Conservation (phyloP, 805 yeast genomes). For the Hanseniaspora jakobsenii region DNA sequence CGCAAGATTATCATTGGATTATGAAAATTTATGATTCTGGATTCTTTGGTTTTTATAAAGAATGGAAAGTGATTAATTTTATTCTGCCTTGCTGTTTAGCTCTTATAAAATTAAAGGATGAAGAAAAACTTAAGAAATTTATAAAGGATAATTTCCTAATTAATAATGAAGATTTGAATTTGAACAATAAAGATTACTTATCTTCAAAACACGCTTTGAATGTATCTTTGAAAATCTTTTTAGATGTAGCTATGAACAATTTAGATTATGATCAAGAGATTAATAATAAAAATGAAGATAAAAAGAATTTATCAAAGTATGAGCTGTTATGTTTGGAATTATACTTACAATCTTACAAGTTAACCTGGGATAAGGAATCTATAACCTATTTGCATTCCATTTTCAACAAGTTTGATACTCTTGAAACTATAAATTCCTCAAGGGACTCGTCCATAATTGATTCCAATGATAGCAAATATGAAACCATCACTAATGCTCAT, state of each 20-base stretch:
- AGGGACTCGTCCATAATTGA: too few species aligned
- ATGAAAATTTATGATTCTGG: slow-evolving; percentile 47
- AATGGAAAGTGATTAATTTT: slow-evolving; percentile 65
- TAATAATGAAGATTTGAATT: slow-evolving; percentile 2
- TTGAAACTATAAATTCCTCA: too few species aligned
- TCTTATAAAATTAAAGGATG: slow-evolving; percentile 5
- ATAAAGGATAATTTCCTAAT: slow-evolving; percentile 7
- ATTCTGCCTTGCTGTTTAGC: slow-evolving; percentile 4
- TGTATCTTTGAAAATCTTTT: slow-evolving; percentile 7
- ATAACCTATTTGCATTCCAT: neutral
- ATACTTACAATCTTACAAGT: slow-evolving; percentile 7
- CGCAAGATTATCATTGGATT: slow-evolving; percentile 53
- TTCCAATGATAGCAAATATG: too few species aligned
- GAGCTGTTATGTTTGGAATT: slow-evolving; percentile 2
- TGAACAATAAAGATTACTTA: slow-evolving; percentile 1
- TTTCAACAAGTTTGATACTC: slow-evolving; percentile 2
- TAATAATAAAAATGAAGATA: neutral
- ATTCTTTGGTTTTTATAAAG: slow-evolving; percentile 42
- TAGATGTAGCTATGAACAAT: slow-evolving; percentile 6
- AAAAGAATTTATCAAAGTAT: neutral
- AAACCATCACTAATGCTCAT: slow-evolving; percentile 19
- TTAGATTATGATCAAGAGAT: too few species aligned
- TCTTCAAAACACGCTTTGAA: slow-evolving; percentile 4
- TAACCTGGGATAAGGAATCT: neutral
- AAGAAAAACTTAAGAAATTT: slow-evolving; percentile 2